These are phyloP conservation scores for Vairimorpha necatrix DNA, from an alignment of 371 early-diverging fungal genomes.

Conservation along the genomic window DNA sequence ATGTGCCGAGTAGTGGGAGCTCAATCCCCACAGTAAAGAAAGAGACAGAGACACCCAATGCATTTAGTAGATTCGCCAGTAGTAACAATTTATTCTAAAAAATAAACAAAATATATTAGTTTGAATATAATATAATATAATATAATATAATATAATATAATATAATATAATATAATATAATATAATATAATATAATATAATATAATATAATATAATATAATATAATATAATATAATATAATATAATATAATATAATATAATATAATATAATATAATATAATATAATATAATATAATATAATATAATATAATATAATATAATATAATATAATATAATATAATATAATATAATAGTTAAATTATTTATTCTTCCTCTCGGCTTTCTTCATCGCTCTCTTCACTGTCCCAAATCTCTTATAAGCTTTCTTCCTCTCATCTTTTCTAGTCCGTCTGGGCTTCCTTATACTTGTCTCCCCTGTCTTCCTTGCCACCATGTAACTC, in stretches of 20 bases:
- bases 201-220: too few species aligned
- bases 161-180: too few species aligned
- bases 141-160: too few species aligned
- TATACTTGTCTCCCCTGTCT: constrained; percentile 49
- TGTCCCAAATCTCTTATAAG: constrained; percentile 62
- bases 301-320: background rate
- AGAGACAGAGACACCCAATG: background rate
- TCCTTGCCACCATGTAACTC: constrained; percentile 50
- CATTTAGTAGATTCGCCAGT: constrained; percentile 32
- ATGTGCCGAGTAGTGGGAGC: background rate
- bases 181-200: too few species aligned
- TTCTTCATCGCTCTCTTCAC: constrained; percentile 53
- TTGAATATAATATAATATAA: too few species aligned
- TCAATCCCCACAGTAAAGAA: background rate
- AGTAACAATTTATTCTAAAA: constrained; percentile 15
- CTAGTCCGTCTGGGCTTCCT: constrained; percentile 52
- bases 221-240: too few species aligned
- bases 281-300: too few species aligned
- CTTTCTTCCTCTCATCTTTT: constrained; percentile 62
- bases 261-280: too few species aligned
- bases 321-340: background rate
- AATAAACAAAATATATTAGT: background rate
- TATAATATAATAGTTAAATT: constrained; percentile 11
- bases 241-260: too few species aligned
- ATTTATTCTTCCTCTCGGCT: constrained; percentile 56